These are phyloP conservation scores for Infundibulicybe gibba DNA, from an alignment of 768 basidiomycete species.

Conservation along the genomic window DNA sequence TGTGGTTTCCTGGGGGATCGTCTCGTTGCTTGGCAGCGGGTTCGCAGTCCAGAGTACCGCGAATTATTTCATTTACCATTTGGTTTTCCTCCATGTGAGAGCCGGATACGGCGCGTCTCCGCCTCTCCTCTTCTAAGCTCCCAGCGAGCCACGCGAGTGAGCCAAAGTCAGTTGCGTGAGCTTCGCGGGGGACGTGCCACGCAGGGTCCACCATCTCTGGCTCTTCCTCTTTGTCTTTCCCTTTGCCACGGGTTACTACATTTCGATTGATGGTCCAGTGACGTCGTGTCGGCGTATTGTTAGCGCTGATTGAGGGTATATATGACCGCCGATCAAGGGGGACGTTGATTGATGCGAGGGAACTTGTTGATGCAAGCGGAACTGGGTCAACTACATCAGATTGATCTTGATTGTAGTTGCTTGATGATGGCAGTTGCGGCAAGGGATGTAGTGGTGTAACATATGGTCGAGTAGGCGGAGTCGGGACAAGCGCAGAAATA, in stretches of 20 bases:
- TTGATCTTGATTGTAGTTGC: conserved; percentile 12
- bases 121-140: conserved; percentile 41
- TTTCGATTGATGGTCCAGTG: conserved; percentile 65
- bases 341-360: conserved; percentile 11
- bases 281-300: conserved; percentile 31
- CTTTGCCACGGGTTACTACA: conserved; percentile 37
- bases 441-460: conserved; percentile 54
- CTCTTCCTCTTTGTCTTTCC: conserved; percentile 54
- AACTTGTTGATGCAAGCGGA: conserved; percentile 20
- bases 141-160: conserved; percentile 53
- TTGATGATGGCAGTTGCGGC: conserved; percentile 12
- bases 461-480: conserved; percentile 49
- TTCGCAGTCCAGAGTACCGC: conserved; percentile 35
- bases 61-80: conserved; percentile 24
- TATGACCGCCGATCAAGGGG: conserved; percentile 13
- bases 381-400: conserved; percentile 17
- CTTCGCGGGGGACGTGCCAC: conserved; percentile 50
- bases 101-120: conserved; percentile 19
- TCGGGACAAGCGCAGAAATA: conserved; percentile 60
- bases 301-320: conserved; percentile 21
- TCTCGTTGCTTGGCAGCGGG: conserved; percentile 9
- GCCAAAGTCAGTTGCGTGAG: conserved; percentile 58
- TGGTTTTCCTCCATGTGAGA: conserved; percentile 28
- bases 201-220: conserved; percentile 29
- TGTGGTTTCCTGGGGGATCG: conserved; percentile 1